Evolutionary conservation across 352 stramenopile species (phyloP).

Genomic region (Globisporangium lucens): DNA sequence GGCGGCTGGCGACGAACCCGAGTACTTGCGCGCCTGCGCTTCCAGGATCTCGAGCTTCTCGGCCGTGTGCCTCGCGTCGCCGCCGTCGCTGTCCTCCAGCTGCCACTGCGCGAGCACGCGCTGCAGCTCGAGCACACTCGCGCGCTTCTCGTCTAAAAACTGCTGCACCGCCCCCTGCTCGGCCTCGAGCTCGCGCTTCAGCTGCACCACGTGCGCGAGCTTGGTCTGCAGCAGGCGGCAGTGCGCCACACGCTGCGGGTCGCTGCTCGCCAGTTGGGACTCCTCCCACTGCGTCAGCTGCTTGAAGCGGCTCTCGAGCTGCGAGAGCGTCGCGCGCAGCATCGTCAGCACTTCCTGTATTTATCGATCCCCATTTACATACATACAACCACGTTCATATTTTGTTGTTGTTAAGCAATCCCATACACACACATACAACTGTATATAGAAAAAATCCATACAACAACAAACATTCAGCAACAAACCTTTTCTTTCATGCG

Average conservation of each 20-base stretch:
- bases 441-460: background rate
- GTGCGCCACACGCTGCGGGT: slow-evolving; percentile 13
- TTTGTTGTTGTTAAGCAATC: slow-evolving; percentile 4
- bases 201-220: slow-evolving; percentile 27
- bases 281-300: slow-evolving; percentile 14
- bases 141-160: slow-evolving; percentile 17
- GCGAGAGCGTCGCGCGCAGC: slow-evolving; percentile 21
- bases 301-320: slow-evolving; percentile 23
- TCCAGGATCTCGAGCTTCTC: slow-evolving; percentile 37
- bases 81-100: slow-evolving; percentile 21
- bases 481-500: slow-evolving; percentile 24
- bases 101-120: slow-evolving; percentile 18
- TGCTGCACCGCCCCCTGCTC: slow-evolving; percentile 14
- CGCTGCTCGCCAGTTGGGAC: background rate
- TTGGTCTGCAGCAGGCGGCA: slow-evolving; percentile 16
- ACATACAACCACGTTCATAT: background rate
- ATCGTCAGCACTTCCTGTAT: slow-evolving; percentile 24
- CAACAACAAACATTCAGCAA: background rate
- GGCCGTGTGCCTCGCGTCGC: slow-evolving; percentile 13
- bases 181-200: slow-evolving; percentile 25
- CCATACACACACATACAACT: background rate
- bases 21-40: slow-evolving; percentile 8
- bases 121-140: slow-evolving; percentile 19
- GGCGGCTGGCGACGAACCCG: background rate
- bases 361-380: background rate